Evolutionary conservation across 345 rosid genomes (phyloP).

Genomic region (Odontarrhena argentea): DNA sequence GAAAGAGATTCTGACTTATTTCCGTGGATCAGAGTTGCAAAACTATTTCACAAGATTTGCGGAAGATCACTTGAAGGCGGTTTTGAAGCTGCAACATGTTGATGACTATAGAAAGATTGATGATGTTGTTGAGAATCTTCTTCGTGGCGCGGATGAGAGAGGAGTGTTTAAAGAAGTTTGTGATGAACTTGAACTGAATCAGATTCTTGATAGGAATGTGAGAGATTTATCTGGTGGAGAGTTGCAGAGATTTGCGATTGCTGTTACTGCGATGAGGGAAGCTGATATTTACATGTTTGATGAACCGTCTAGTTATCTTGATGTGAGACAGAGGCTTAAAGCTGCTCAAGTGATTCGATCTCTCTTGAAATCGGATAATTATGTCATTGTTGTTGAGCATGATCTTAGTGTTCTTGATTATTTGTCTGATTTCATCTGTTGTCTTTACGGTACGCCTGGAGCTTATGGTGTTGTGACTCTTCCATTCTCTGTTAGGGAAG

Average conservation of each 20-base stretch:
- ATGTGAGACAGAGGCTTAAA: conserved; percentile 85
- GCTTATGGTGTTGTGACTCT: conserved; percentile 88
- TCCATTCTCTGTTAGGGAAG: conserved; percentile 61
- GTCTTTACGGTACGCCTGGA: conserved; percentile 69
- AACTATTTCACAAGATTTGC: conserved; percentile 79
- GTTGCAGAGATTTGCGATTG: conserved; percentile 86
- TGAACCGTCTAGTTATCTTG: conserved; percentile 90
- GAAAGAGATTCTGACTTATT: conserved; percentile 84
- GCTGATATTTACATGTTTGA: conserved; percentile 92
- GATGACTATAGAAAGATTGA: conserved; percentile 84
- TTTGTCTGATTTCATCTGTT: too few relatives aligned
- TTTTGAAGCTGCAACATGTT: conserved; percentile 80
- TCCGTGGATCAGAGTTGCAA: conserved; percentile 83
- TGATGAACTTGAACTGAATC: conserved; percentile 69
- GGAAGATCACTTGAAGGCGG: conserved; percentile 86
- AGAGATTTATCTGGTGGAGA: conserved; percentile 91
- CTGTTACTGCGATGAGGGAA: conserved; percentile 74
- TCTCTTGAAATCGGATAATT: conserved; percentile 70
- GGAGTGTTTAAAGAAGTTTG: conserved; percentile 61
- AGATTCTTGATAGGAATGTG: conserved; percentile 78
- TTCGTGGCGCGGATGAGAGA: conserved; percentile 74
- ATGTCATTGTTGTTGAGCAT: background rate
- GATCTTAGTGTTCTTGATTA: too few relatives aligned
- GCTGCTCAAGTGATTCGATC: conserved; percentile 80
- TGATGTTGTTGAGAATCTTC: conserved; percentile 80